A percentile compares a stretch with the other conserved stretches of the same genome.
Conservation (phyloP, 305 asterid species). For the Withania somnifera region DNA sequence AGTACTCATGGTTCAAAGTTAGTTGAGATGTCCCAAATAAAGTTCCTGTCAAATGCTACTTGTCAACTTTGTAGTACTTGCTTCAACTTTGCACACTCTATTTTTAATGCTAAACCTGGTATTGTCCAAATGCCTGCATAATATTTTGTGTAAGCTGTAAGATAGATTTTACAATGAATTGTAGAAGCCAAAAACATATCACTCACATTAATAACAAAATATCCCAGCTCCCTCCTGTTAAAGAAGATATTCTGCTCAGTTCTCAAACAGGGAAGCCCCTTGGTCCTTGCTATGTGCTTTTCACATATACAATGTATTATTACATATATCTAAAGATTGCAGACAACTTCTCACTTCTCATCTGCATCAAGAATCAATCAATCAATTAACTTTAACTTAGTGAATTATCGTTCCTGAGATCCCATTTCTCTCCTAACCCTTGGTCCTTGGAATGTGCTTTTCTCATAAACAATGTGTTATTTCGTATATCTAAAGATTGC, state of each 20-base stretch:
- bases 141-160: neutral
- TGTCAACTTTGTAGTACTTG: no score
- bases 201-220: conserved; percentile 3
- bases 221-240: conserved; percentile 27
- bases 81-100: neutral
- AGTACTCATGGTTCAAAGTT: neutral
- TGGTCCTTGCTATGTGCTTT: neutral
- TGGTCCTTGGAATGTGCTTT: neutral
- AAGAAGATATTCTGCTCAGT: conserved; percentile 16
- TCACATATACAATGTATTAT: neutral
- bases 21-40: no score
- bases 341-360: conserved; percentile 7
- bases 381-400: conserved; percentile 29
- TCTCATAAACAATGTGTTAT: neutral
- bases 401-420: no score
- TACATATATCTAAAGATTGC: neutral
- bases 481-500: neutral
- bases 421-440: no score
- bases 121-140: neutral
- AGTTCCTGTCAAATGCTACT: neutral
- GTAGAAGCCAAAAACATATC: neutral
- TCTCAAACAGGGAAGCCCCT: conserved; percentile 46
- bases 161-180: neutral
- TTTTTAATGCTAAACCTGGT: neutral
- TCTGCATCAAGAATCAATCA: conserved; percentile 46